Base-by-base conservation (phyloP, 2,329 filamentous ascomycete genomes). In the Colletotrichum horii region DNA sequence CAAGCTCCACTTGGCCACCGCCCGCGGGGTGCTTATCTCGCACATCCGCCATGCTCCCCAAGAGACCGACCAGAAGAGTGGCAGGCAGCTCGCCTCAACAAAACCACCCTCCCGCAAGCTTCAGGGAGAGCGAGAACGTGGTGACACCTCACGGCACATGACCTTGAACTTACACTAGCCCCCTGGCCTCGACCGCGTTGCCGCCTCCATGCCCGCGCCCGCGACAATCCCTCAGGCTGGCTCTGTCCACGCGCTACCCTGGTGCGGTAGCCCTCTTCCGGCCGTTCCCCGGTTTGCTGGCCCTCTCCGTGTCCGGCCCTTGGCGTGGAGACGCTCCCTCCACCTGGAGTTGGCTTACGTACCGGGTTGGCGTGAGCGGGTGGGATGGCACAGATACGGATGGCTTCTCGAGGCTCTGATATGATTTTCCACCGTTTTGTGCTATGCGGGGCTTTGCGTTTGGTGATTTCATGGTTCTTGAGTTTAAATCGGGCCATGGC, bases 91-190 rank as follows among this genome's bases (percentile, higher is more conserved):
- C 34, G 28, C 70, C 74, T 74, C 70, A 76, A 74, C 74, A 74
- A 74, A 69, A 74, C 22, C 32, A 12, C 61, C 34, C 24, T 66
- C 38, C 28, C 34, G 32, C n/a, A 8, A 48, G 32, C 74, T 34
- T 22, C 62, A 68, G 70, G 73, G 73, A 73, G 70, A 60, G 72
- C 62, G 62, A 62, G 69, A 72, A 38, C 24, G 52, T 67, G 58
- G 70, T 69, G 70, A 75, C 74, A 75, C 64, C 61, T 68, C 62
- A 69, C 65, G 65, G 64, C 70, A 75, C 65, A 75, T 74, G 70
- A 65, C 74, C 73, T 73, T 22, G 22, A 32, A 66, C 58, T 74
- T 24, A 68, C 32, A 60, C 58, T 74, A 76, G 70, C 22, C 30
- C 38, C n/a, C 70, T 61, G 43, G 74, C 43, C 64, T 73, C 70